phyloP scores from a whole-genome alignment of 2,329 filamentous ascomycete species.

The Aureobasidium namibiae region DNA sequence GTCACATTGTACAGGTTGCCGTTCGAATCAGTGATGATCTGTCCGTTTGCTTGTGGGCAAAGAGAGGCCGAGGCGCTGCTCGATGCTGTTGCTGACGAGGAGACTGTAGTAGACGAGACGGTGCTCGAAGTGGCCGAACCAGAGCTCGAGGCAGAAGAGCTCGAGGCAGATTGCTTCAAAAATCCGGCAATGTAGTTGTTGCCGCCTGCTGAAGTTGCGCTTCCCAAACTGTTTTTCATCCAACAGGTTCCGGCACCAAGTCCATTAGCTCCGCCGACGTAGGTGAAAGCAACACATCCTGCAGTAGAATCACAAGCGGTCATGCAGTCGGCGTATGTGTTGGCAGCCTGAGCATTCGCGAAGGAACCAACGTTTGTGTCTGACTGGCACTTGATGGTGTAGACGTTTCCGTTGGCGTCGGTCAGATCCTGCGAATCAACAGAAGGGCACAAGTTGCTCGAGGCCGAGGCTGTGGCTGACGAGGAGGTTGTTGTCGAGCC shows the following conservation, averaged over 20 bases:
- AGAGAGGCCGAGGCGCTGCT: slow-evolving; percentile 14
- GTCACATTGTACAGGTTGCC: slow-evolving; percentile 12
- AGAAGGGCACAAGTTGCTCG: neutral
- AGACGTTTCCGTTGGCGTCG: slow-evolving; percentile 12
- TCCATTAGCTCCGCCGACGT: slow-evolving; percentile 14
- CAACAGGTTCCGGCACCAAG: slow-evolving; percentile 12
- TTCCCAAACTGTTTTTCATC: slow-evolving; percentile 12
- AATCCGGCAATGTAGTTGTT: neutral
- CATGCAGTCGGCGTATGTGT: slow-evolving; percentile 15
- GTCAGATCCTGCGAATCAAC: slow-evolving; percentile 2
- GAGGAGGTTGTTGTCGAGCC: slow-evolving; percentile 8
- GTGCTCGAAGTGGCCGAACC: neutral
- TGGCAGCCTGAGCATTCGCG: slow-evolving; percentile 8
- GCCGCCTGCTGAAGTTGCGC: slow-evolving; percentile 1
- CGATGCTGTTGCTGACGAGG: slow-evolving; percentile 15
- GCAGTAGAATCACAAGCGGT: slow-evolving; percentile 12
- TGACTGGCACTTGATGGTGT: neutral
- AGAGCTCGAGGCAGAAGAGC: neutral
- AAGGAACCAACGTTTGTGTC: slow-evolving; percentile 13
- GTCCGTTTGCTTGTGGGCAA: slow-evolving; percentile 17
- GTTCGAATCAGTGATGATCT: slow-evolving; percentile 17
- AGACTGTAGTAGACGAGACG: neutral
- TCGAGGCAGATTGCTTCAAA: neutral
- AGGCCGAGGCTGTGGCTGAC: neutral
- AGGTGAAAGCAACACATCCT: slow-evolving; percentile 15